phyloP scores from a whole-genome alignment of 73 alveolate genomes.

The Paramecium biaurelia region DNA sequence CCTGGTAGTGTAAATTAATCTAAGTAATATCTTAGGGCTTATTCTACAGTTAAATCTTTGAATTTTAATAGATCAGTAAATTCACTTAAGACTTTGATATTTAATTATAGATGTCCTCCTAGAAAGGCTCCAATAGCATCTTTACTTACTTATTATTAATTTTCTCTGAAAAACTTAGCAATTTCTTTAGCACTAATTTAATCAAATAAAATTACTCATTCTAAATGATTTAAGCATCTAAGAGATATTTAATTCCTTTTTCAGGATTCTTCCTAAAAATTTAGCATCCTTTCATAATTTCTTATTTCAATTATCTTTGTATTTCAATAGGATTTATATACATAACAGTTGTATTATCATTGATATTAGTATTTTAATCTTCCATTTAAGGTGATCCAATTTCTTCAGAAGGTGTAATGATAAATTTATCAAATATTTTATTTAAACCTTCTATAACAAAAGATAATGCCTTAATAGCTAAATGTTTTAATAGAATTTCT shows the following conservation, averaged over 20 bases:
- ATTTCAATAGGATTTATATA: constrained; percentile 32
- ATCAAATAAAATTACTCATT: neutral
- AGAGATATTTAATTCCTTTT: constrained; percentile 42
- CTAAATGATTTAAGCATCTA: neutral
- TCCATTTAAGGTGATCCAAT: neutral
- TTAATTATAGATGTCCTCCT: constrained; percentile 51
- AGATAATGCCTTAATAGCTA: constrained; percentile 33
- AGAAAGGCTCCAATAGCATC: constrained; percentile 60
- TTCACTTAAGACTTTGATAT: constrained; percentile 56
- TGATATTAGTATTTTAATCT: neutral
- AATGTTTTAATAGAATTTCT: constrained; percentile 11
- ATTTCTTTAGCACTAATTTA: constrained; percentile 47
- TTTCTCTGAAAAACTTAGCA: constrained; percentile 59
- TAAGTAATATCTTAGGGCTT: constrained; percentile 57
- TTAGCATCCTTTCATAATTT: constrained; percentile 16
- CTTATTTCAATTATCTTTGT: constrained; percentile 42
- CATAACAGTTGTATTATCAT: neutral
- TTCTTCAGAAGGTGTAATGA: neutral
- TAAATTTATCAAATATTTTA: neutral
- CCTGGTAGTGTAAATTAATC: constrained; percentile 59
- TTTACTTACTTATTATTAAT: neutral
- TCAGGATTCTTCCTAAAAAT: constrained; percentile 52
- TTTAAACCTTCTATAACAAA: neutral
- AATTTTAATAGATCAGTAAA: constrained; percentile 51
- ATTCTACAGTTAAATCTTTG: constrained; percentile 30